Conservation (phyloP, 2,329 filamentous ascomycete species). For the Dactylellina leptospora region DNA sequence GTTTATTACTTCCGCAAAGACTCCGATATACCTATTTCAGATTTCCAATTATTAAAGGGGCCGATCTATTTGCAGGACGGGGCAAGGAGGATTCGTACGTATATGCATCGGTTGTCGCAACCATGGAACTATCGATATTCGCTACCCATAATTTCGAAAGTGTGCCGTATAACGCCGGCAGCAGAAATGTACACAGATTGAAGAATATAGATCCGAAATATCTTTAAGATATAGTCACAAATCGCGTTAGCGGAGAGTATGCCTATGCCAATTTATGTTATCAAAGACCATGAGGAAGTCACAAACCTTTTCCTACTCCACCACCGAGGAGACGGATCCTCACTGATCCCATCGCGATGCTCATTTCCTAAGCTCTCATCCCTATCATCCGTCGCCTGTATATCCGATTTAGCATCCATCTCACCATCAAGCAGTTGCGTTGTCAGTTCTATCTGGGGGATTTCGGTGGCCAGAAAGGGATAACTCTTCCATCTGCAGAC, state of each 20-base stretch:
- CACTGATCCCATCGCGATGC: background rate
- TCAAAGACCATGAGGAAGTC: too few relatives aligned
- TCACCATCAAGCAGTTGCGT: background rate
- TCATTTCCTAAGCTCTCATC: conserved; percentile 21
- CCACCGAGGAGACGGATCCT: conserved; percentile 1
- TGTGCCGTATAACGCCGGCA: conserved; percentile 74
- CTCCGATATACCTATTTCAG: conserved; percentile 70
- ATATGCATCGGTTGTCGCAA: conserved; percentile 69
- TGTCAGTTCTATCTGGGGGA: conserved; percentile 1
- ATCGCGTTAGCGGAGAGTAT: too few relatives aligned
- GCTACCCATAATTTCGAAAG: conserved; percentile 77
- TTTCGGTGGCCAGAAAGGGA: too few relatives aligned
- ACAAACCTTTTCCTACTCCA: conserved; percentile 31
- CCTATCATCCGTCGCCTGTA: conserved; percentile 44
- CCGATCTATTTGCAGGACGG: background rate
- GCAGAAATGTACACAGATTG: conserved; percentile 70
- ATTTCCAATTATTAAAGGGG: background rate
- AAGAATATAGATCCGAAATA: conserved; percentile 70
- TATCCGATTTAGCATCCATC: conserved; percentile 32
- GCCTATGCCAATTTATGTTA: too few relatives aligned
- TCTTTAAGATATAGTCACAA: too few relatives aligned
- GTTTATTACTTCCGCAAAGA: conserved; percentile 74
- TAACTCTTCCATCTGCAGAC: too few relatives aligned
- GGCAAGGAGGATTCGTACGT: conserved; percentile 34
- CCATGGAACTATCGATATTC: conserved; percentile 70